Base-by-base conservation (phyloP, 257 asterid genomes). In the Jacaranda copaia region DNA sequence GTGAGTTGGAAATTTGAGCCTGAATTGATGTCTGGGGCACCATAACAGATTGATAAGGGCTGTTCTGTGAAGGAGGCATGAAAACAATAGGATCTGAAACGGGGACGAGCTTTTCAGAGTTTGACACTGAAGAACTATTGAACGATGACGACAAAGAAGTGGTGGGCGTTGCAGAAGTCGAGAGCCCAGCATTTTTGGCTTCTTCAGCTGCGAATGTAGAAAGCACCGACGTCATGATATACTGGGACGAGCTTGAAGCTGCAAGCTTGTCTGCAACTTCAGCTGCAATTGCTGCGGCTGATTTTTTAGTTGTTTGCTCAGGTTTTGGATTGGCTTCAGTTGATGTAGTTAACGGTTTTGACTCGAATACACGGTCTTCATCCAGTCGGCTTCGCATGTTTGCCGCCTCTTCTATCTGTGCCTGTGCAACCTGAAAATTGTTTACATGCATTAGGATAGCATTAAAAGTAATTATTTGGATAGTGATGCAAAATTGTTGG, bases 171-270 rank as follows among this genome's bases (percentile, higher is more conserved):
- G 94, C 80, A 51, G 92, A 73, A 5, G 89, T 82, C 51, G 89
- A 76, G 48, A 90, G 85, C 53, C 93, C 91, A 4, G 92, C 92
- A n/a, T 77, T 84, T 83, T 92, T 88, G 42, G 96, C 95, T 76
- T 85, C 97, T 87, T 94, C 92, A 10, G 98, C 98, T 46, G 96
- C 98, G 82, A 90, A 94, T 35, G 95, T 74, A 3, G 98, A 94
- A 72, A 94, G 97, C 75, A 91, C 97, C 1, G 97, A 89, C 5
- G 91, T 68, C 97, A 94, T 92, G 77, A 94, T 94, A 68, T 89
- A 91, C 68, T 91, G 96, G 45, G 98, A 94, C 5, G 97, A 94
- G 64, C 87, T 94, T 5, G 98, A 94, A 68, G 98, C 96, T 25
- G 95, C 82, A 32, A 94, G 97, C 87, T 75, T 87, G 81, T 92